phyloP scores from a whole-genome alignment of 2,329 filamentous ascomycete genomes.

The Zopfia rhizophila region DNA sequence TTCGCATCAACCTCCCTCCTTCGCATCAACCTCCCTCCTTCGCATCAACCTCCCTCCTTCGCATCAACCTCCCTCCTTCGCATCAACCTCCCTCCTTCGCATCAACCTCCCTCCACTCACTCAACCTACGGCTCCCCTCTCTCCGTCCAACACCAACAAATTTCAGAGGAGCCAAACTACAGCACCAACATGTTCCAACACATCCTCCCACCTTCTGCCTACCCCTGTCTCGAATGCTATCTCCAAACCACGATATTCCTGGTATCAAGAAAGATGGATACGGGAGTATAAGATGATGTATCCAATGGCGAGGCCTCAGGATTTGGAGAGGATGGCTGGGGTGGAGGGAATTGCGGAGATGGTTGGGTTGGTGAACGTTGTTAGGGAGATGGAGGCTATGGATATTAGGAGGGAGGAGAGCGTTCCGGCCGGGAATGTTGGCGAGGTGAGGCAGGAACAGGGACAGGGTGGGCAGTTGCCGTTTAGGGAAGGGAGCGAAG shows the following conservation, averaged over 20 bases:
- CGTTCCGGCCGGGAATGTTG: background rate
- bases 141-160: background rate
- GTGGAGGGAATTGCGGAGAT: conserved; percentile 20
- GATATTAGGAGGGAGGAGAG: no score
- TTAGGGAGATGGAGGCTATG: conserved; percentile 14
- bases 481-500: background rate
- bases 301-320: conserved; percentile 24
- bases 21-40: background rate
- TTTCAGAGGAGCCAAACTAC: conserved; percentile 19
- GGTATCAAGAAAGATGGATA: conserved; percentile 26
- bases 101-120: background rate
- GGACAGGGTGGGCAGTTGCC: background rate
- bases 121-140: background rate
- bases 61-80: background rate
- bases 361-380: conserved; percentile 26
- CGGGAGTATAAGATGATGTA: conserved; percentile 30
- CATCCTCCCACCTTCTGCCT: conserved; percentile 21
- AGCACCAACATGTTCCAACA: conserved; percentile 35
- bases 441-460: background rate
- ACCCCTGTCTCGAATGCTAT: conserved; percentile 41
- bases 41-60: background rate
- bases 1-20: background rate
- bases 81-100: background rate
- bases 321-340: conserved; percentile 32
- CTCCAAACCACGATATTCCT: conserved; percentile 11